Percentiles rank a stretch among this genome's conserved stretches.
phyloP scores from a whole-genome alignment of 805 yeast genomes.

The Candida argentea region DNA sequence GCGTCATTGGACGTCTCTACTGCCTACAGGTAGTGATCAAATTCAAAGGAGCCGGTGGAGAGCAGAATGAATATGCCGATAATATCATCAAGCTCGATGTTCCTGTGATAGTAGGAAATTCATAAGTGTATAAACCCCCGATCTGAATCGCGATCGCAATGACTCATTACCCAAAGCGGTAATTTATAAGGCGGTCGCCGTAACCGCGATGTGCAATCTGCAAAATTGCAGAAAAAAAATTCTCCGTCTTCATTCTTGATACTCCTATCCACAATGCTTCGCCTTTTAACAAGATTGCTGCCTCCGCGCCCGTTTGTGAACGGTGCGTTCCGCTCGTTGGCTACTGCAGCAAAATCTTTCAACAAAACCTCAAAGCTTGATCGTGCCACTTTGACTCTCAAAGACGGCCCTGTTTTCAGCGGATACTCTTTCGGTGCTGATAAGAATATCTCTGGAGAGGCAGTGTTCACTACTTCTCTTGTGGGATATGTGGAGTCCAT shows the following conservation, averaged over 20 bases:
- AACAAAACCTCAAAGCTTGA: constrained; percentile 38
- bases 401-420: constrained; percentile 86
- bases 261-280: too few species aligned
- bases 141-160: constrained; percentile 3
- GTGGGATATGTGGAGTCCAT: constrained; percentile 98
- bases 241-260: not conserved
- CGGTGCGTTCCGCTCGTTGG: constrained; percentile 15
- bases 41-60: constrained; percentile 23
- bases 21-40: constrained; percentile 34
- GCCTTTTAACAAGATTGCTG: too few species aligned
- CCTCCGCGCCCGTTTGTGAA: too few species aligned
- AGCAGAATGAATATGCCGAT: constrained; percentile 21
- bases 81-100: constrained; percentile 24
- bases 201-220: constrained; percentile 30
- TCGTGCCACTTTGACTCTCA: constrained; percentile 83
- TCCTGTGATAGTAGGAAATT: constrained; percentile 25
- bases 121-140: not conserved
- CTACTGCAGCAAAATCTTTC: constrained; percentile 24
- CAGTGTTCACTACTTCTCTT: constrained; percentile 94
- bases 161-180: constrained; percentile 18
- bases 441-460: constrained; percentile 89
- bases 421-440: constrained; percentile 96
- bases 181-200: constrained; percentile 10
- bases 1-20: constrained; percentile 51
- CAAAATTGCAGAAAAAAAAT: not conserved